Conservation (phyloP, 148 eudicot species). For the Persicaria tinctoria region DNA sequence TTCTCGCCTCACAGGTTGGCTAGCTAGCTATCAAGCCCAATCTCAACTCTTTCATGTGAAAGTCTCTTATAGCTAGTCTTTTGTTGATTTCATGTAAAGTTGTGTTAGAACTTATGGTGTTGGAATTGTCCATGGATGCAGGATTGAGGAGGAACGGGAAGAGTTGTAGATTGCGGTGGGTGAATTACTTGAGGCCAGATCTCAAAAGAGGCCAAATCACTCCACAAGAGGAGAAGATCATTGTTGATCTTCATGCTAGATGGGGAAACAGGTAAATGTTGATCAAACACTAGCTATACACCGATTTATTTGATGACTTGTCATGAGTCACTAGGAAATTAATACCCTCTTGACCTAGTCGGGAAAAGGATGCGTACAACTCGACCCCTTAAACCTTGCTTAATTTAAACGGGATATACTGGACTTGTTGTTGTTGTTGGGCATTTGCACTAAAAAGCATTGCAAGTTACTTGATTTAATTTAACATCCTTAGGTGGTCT, state of each 20-base stretch:
- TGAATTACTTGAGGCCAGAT: slow-evolving; percentile 70
- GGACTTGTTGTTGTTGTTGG: too few species aligned
- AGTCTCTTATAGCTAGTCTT: not conserved
- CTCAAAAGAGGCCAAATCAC: slow-evolving; percentile 70
- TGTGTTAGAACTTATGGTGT: not conserved
- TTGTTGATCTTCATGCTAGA: slow-evolving; percentile 57
- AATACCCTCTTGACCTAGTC: too few species aligned
- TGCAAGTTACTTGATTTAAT: not conserved
- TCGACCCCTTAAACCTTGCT: too few species aligned
- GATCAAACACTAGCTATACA: not conserved
- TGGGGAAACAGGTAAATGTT: slow-evolving; percentile 70
- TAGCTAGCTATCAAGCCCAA: not conserved
- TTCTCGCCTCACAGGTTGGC: slow-evolving; percentile 51
- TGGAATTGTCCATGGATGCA: slow-evolving; percentile 2
- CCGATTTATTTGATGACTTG: not conserved
- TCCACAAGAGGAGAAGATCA: slow-evolving; percentile 54
- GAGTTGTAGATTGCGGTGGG: slow-evolving; percentile 75
- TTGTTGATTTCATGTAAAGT: too few species aligned
- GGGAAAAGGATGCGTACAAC: too few species aligned
- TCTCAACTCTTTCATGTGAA: not conserved
- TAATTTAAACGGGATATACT: too few species aligned
- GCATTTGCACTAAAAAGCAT: not conserved
- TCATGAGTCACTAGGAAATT: too few species aligned
- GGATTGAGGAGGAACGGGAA: slow-evolving; percentile 67
- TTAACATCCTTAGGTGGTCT: slow-evolving; percentile 47